A percentile compares a stretch with the other conserved stretches of the same genome.
phyloP scores from a whole-genome alignment of 495 filamentous ascomycete species.

The Neurospora sp. region DNA sequence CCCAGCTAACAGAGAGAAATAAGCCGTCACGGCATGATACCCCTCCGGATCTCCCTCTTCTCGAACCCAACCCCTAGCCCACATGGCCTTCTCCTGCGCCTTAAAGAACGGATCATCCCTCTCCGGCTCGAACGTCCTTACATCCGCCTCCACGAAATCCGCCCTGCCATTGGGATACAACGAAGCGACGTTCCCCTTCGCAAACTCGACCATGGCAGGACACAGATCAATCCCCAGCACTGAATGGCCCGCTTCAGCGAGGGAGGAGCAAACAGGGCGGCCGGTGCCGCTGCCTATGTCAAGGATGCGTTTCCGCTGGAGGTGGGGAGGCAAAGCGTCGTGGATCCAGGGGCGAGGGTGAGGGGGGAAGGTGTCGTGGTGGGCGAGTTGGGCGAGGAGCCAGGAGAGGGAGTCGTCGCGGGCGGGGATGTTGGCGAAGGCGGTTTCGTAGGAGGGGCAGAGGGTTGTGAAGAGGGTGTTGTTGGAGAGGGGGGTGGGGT shows the following conservation, averaged over 20 bases:
- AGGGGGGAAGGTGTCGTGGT: not conserved
- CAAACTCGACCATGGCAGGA: slow-evolving; percentile 22
- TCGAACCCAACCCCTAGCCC: not conserved
- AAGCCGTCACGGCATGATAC: slow-evolving; percentile 9
- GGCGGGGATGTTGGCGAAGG: slow-evolving; percentile 4
- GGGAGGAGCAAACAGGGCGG: slow-evolving; percentile 21
- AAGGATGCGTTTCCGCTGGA: slow-evolving; percentile 11
- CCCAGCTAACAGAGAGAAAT: slow-evolving; percentile 13
- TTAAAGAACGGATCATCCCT: not conserved
- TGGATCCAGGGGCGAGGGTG: not conserved
- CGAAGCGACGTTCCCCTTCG: slow-evolving; percentile 18
- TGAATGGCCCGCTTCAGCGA: slow-evolving; percentile 22
- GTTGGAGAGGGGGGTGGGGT: not conserved
- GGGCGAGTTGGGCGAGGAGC: slow-evolving; percentile 6
- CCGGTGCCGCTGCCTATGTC: slow-evolving; percentile 35
- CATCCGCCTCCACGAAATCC: slow-evolving; percentile 21
- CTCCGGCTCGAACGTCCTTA: slow-evolving; percentile 16
- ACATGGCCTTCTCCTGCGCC: not conserved
- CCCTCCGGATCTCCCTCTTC: not conserved
- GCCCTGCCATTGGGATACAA: not conserved
- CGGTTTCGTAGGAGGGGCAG: slow-evolving; percentile 10
- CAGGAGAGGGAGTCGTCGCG: slow-evolving; percentile 6
- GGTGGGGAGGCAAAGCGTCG: not conserved
- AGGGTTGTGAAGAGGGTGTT: slow-evolving; percentile 12
- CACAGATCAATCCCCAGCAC: slow-evolving; percentile 31